phyloP scores from a whole-genome alignment of 2,329 filamentous ascomycete species.

The Knoxdaviesia proteae region DNA sequence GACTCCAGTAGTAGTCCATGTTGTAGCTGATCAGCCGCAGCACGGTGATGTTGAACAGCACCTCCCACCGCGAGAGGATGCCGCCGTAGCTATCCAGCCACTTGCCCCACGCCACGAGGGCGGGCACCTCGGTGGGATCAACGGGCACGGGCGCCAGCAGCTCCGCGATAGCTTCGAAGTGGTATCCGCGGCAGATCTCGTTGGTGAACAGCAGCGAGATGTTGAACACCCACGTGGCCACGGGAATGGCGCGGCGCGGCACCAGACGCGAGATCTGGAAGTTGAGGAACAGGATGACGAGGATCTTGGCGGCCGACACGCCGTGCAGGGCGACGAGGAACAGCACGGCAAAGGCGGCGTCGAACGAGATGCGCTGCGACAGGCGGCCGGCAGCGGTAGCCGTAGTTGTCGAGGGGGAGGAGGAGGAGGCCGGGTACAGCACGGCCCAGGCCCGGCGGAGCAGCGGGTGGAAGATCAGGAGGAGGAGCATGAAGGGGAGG shows the following conservation, averaged over 20 bases:
- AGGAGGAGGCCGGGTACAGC: conserved; percentile 18
- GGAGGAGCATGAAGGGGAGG: conserved; percentile 54
- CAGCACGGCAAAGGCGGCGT: conserved; percentile 58
- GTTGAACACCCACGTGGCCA: conserved; percentile 77
- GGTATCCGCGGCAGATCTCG: conserved; percentile 64
- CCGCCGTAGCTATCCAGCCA: conserved; percentile 66
- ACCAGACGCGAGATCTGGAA: conserved; percentile 56
- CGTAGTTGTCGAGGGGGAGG: conserved; percentile 5
- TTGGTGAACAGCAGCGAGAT: conserved; percentile 73
- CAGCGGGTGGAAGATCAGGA: conserved; percentile 62
- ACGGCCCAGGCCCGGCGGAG: conserved; percentile 52
- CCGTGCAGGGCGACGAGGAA: conserved; percentile 71
- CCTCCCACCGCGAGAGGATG: conserved; percentile 77
- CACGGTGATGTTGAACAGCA: conserved; percentile 94
- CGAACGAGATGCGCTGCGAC: conserved; percentile 52
- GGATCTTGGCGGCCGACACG: conserved; percentile 63
- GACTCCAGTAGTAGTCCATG: conserved; percentile 87
- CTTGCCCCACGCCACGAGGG: conserved; percentile 38
- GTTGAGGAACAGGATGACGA: conserved; percentile 63
- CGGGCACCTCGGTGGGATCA: conserved; percentile 11
- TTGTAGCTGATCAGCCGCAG: conserved; percentile 91
- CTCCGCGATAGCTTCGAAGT: conserved; percentile 39
- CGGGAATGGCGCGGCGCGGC: conserved; percentile 49
- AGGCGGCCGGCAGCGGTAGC: conserved; percentile 34
- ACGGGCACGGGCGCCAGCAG: conserved; percentile 18